Evolutionary conservation across 1,284 basidiomycete genomes (phyloP), one percentile per base, ranked within the genome.

Genomic region (Ustilago bromivora): DNA sequence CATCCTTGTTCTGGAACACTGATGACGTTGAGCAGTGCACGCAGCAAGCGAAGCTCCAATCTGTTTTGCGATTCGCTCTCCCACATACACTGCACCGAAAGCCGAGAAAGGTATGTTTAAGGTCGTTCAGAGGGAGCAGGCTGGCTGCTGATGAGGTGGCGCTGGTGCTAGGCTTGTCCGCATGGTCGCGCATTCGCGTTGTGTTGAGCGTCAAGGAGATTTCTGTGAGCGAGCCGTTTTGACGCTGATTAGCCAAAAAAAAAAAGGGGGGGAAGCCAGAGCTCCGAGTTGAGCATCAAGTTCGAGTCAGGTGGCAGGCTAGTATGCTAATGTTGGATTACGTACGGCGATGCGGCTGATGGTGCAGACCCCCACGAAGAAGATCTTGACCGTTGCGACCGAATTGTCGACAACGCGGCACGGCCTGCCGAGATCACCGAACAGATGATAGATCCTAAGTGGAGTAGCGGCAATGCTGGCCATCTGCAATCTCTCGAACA

Each of bases 61-160:
- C 6, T 10, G 11, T 23, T 23, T 41, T 72, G 4, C 61, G 71
- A 64, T 64, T 72, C n/a, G 61, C 71, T 49, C 51, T 63, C 3
- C 71, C 71, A 46, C 71, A 72, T 5, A 60, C 28, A 8, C 35
- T 23, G 34, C 71, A 72, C 13, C 65, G 53, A n/a, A 64, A 72
- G 12, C 52, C 64, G 1, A 64, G 41, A 23, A 72, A 67, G 2
- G 65, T 64, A 12, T 72, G 64, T 12, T 61, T 46, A 3, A 36
- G 35, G 13, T 15, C 23, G 32, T 57, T 32, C 10, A 64, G 36
- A 15, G 13, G 47, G 23, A 23, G n/a, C 13, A 46, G 17, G 9
- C 35, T 46, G 17, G 57, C 35, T 17, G 12, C 15, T 34, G 13
- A 32, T 19, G 32, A 7, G 36, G 34, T 32, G 36, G 57, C 4